Evolutionary conservation across 2,329 filamentous ascomycete genomes (phyloP), one percentile per base, ranked within the genome.

Genomic region (Microdochium nivale): DNA sequence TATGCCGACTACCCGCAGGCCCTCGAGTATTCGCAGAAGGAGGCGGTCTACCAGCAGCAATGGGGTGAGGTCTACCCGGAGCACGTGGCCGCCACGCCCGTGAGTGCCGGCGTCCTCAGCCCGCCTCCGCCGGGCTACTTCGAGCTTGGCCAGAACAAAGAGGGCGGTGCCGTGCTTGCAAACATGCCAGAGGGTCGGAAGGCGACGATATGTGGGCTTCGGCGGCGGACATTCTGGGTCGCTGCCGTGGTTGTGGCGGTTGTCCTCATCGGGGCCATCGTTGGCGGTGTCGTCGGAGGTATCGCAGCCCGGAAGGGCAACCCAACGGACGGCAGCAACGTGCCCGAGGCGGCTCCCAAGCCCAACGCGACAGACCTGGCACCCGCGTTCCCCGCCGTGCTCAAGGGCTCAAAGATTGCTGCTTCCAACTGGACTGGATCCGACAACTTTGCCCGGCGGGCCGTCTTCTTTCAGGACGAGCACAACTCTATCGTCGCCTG

Each of bases 381-480:
- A 13, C 11, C 27, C 5, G 27, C 27, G 5, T 44, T 44, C 40
- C 40, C 19, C 5, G 40, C 40, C 9, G 40, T 57, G 8, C 55
- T 62, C 16, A 47, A 24, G 3, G 49, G 25, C 24, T 62, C 60
- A 8, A 56, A 57, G 47, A 52, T 63, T 14, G 53, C 60, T 3
- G 56, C 60, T 8, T 56, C 60, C 3, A 63, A 63, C 51, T 63
- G 59, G 58, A 63, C 59, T 3, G 59, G 62, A 25, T 43, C 54
- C 3, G 43, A 55, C 19, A 58, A 56, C 14, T 46, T 48, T 23
- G 33, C 21, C 14, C 58, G 60, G 30, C 49, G 60, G 27, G 56
- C 52, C 19, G 57, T 63, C 46, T 62, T 62, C 51, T 63, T 63
- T 49, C 61, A 63, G 50, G 61, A 63, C 44, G 48, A 54, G 1